Conservation (phyloP, 2,329 filamentous ascomycete species). For the Xylaria sp. region DNA sequence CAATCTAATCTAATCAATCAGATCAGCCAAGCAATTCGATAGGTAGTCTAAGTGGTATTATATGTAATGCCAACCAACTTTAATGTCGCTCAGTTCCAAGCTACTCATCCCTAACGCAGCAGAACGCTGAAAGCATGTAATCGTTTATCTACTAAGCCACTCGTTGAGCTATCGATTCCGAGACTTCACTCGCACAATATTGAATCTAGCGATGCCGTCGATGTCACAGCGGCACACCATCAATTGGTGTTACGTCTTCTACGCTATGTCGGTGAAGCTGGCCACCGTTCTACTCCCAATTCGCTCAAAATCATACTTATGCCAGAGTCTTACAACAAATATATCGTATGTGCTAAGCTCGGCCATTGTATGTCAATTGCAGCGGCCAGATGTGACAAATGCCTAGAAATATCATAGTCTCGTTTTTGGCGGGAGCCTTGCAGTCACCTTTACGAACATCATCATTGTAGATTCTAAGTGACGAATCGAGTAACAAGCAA, state of each 20-base stretch:
- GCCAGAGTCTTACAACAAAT: slow-evolving; percentile 74
- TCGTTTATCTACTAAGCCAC: neutral
- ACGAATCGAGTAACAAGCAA: slow-evolving; percentile 60
- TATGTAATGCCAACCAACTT: slow-evolving; percentile 22
- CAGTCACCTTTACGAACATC: slow-evolving; percentile 73
- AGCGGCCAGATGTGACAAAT: slow-evolving; percentile 60
- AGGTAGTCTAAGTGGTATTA: neutral
- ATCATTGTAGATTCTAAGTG: slow-evolving; percentile 65
- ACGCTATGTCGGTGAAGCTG: slow-evolving; percentile 72
- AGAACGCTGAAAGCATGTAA: neutral
- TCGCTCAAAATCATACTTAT: slow-evolving; percentile 73
- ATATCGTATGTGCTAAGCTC: slow-evolving; percentile 76
- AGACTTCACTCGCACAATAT: too few species aligned
- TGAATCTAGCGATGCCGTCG: slow-evolving; percentile 66
- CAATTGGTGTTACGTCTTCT: slow-evolving; percentile 77
- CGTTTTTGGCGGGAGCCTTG: slow-evolving; percentile 75
- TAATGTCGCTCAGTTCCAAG: neutral
- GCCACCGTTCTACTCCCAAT: slow-evolving; percentile 72
- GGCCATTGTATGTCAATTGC: slow-evolving; percentile 70
- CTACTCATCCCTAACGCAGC: neutral
- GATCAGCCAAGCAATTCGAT: slow-evolving; percentile 18
- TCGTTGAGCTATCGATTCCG: neutral
- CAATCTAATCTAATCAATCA: slow-evolving; percentile 38
- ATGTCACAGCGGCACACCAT: slow-evolving; percentile 69
- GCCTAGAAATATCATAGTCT: slow-evolving; percentile 76